These are phyloP conservation scores for Nakazawaea pomicola DNA, from an alignment of 805 yeast genomes.

Conservation along the genomic window DNA sequence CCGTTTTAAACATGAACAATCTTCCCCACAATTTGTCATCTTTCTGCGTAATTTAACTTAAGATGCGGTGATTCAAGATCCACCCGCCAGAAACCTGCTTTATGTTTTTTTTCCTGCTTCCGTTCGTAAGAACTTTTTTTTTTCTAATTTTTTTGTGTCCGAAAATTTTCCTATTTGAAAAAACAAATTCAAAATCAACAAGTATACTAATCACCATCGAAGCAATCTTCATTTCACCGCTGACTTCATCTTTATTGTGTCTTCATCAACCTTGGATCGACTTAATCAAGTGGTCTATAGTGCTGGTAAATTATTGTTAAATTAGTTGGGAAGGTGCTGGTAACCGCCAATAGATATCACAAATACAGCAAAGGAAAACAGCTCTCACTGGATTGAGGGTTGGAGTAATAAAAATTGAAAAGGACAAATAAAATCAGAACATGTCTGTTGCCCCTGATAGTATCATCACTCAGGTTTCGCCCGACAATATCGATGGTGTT, in stretches of 20 bases:
- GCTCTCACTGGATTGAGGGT: not conserved
- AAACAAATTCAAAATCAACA: not conserved
- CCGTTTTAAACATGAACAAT: constrained; percentile 4
- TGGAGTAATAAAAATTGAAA: not conserved
- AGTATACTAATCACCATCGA: too few relatives aligned
- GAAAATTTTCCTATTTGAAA: too few relatives aligned
- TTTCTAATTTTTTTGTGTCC: not conserved
- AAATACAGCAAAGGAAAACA: not conserved
- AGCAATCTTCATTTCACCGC: not conserved
- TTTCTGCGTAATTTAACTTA: too few relatives aligned
- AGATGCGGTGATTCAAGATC: too few relatives aligned
- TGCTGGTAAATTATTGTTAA: too few relatives aligned
- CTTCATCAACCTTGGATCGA: too few relatives aligned
- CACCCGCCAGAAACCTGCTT: too few relatives aligned
- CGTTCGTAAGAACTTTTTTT: not conserved
- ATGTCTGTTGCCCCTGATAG: constrained; percentile 22
- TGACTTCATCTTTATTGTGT: not conserved
- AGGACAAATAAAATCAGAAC: not conserved
- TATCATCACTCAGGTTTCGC: constrained; percentile 71
- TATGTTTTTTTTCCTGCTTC: not conserved
- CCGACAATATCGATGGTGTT: constrained; percentile 26
- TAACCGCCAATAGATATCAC: constrained; percentile 7
- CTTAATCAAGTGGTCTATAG: too few relatives aligned
- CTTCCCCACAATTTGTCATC: not conserved
- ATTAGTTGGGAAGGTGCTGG: constrained; percentile 14